Base-by-base conservation (phyloP, 345 rosid species). In the Eucalyptus erythrocorys region DNA sequence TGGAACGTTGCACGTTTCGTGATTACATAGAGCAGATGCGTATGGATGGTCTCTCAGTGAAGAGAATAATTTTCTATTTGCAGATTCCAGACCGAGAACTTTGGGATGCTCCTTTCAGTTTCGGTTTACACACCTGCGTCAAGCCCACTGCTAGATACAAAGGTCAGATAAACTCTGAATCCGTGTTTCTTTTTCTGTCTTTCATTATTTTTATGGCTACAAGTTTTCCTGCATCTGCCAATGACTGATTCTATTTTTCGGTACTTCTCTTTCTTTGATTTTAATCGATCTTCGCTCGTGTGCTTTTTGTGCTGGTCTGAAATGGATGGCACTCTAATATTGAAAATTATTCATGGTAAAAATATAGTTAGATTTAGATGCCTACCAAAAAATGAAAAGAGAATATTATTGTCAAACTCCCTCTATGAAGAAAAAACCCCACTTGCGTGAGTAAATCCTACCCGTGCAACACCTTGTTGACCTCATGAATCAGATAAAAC, bases 101-200 rank as follows among this genome's bases (percentile, higher is more conserved):
- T 71, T 95, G 98, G 99, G 93, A 88, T 90, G 90, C 95, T 89
- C 93, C 98, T 87, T 94, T 91, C 66, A 94, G 93, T 91, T 90
- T 92, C 90, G 95, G 95, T 42, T 93, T 98, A 89, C 97, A 91
- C 87, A 93, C 96, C 85, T 98, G 99, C 87, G 87, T 93, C 87
- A 94, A 94, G 88, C 96, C 98, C 86, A 92, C 96, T 42, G 45
- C 91, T 84, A 93, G 82, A 91, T 95, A 93, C 87, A 93, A 90
- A 94, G 99, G 98, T 96, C 84, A 76, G 86, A 53, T 82, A n/a
- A 34, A 49, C 43, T 85, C 48, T 34, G 22, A 59, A 32, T 89
- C 45, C 37, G 13, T 30, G 64, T 43, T 55, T 55, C 59, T 21
- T 85, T 40, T 47, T 79, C 59, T 59, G 86, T 19, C 87, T 30